Evolutionary conservation across 352 stramenopile genomes (phyloP).

Genomic region (Phytophthora capsici): DNA sequence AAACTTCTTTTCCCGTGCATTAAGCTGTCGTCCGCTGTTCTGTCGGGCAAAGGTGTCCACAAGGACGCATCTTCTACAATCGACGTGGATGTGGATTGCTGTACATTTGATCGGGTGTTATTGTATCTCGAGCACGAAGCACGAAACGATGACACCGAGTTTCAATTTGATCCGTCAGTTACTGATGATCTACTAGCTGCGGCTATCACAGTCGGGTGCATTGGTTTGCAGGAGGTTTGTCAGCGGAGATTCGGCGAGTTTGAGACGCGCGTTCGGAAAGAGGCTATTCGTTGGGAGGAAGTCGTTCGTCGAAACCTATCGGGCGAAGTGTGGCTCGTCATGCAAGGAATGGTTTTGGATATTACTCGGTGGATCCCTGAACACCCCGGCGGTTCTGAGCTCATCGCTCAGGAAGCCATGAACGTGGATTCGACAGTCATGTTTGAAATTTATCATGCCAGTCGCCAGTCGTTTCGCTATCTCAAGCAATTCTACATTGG

Average conservation of each 20-base stretch:
- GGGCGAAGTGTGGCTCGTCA: slow-evolving; percentile 86
- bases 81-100: slow-evolving; percentile 85
- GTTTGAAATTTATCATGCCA: slow-evolving; percentile 93
- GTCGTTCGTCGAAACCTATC: slow-evolving; percentile 74
- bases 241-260: slow-evolving; percentile 79
- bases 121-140: slow-evolving; percentile 88
- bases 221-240: slow-evolving; percentile 81
- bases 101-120: slow-evolving; percentile 89
- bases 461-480: slow-evolving; percentile 91
- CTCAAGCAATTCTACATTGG: slow-evolving; percentile 93
- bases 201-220: slow-evolving; percentile 71
- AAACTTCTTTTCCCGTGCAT: slow-evolving; percentile 91
- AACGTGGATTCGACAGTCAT: slow-evolving; percentile 90
- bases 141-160: slow-evolving; percentile 63
- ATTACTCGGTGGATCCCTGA: slow-evolving; percentile 90
- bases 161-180: slow-evolving; percentile 85
- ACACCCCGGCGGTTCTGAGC: slow-evolving; percentile 82
- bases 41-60: slow-evolving; percentile 76
- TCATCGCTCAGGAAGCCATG: slow-evolving; percentile 87
- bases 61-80: slow-evolving; percentile 71
- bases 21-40: slow-evolving; percentile 81
- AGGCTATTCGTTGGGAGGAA: slow-evolving; percentile 84
- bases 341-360: slow-evolving; percentile 91
- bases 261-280: slow-evolving; percentile 78
- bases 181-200: slow-evolving; percentile 75